Evolutionary conservation across 768 basidiomycete genomes (phyloP).

Genomic region (Lactarius sp.): DNA sequence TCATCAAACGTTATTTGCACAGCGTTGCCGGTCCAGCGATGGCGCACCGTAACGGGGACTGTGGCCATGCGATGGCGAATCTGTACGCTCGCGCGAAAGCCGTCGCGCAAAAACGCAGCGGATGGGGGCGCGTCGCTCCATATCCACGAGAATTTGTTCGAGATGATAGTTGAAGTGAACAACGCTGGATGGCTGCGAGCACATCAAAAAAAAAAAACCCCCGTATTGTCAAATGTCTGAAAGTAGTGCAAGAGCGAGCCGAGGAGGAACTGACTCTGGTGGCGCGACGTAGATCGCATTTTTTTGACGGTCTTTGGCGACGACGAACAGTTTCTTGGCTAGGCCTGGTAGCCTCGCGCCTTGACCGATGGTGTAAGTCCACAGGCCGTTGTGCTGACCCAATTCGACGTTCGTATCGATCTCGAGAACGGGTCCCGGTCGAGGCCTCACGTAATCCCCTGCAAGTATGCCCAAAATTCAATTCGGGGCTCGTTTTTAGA

Average conservation of each 20-base stretch:
- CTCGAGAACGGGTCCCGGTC: constrained; percentile 65
- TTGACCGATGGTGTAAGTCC: constrained; percentile 86
- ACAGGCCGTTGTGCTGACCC: constrained; percentile 68
- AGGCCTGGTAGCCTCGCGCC: constrained; percentile 62
- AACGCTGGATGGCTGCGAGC: constrained; percentile 54
- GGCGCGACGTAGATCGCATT: constrained; percentile 78
- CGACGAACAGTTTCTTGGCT: constrained; percentile 62
- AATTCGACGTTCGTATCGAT: constrained; percentile 48
- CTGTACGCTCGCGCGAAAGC: constrained; percentile 50
- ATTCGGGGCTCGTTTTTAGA: not conserved
- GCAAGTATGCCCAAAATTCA: not conserved
- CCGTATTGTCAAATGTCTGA: too few species aligned
- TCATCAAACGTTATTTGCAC: constrained; percentile 50
- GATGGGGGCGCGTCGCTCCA: constrained; percentile 57
- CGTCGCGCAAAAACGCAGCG: constrained; percentile 38
- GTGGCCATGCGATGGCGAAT: constrained; percentile 66
- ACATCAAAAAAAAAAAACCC: not conserved
- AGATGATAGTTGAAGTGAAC: constrained; percentile 33
- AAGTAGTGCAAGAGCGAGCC: not conserved
- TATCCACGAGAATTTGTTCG: constrained; percentile 69
- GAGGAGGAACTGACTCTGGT: constrained; percentile 46
- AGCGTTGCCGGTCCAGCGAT: constrained; percentile 19
- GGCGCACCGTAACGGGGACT: constrained; percentile 31
- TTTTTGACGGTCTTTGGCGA: constrained; percentile 52
- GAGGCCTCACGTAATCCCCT: constrained; percentile 75